Evolutionary conservation across 148 eudicot genomes (phyloP).

Genomic region (Diospyros kaki): DNA sequence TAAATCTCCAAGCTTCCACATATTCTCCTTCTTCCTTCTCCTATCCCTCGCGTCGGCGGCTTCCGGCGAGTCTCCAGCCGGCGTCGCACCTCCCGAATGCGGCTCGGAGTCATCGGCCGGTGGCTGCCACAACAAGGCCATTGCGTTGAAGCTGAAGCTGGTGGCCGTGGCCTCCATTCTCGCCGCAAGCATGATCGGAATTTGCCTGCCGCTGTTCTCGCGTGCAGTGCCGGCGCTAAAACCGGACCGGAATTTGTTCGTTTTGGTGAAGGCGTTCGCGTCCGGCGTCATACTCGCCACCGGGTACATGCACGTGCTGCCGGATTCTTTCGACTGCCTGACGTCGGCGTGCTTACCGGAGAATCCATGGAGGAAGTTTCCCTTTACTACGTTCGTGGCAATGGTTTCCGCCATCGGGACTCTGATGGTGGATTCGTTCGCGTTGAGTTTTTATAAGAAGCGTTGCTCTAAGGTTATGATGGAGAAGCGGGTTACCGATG

Average conservation of each 20-base stretch:
- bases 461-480: not conserved
- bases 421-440: slow-evolving; percentile 48
- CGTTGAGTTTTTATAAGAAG: slow-evolving; percentile 34
- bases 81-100: slow-evolving; percentile 17
- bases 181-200: slow-evolving; percentile 41
- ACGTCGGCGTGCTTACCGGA: slow-evolving; percentile 51
- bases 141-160: slow-evolving; percentile 29
- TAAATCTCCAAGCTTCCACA: not conserved
- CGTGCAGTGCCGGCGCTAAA: slow-evolving; percentile 30
- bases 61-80: not conserved
- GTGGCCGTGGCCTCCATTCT: slow-evolving; percentile 42
- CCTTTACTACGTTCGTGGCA: slow-evolving; percentile 48
- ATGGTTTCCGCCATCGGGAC: slow-evolving; percentile 50
- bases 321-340: slow-evolving; percentile 44
- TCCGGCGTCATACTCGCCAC: slow-evolving; percentile 59
- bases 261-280: slow-evolving; percentile 45
- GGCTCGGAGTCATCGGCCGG: not conserved
- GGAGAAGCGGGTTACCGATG: not conserved
- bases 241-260: slow-evolving; percentile 36
- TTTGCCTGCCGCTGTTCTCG: slow-evolving; percentile 40
- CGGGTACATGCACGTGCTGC: slow-evolving; percentile 68
- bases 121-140: slow-evolving; percentile 31
- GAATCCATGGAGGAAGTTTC: slow-evolving; percentile 45
- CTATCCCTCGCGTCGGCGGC: not conserved
- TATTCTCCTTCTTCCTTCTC: not conserved